Evolutionary conservation across 495 filamentous ascomycete species (phyloP).

Genomic region (Umbilicaria muhlenbergii): DNA sequence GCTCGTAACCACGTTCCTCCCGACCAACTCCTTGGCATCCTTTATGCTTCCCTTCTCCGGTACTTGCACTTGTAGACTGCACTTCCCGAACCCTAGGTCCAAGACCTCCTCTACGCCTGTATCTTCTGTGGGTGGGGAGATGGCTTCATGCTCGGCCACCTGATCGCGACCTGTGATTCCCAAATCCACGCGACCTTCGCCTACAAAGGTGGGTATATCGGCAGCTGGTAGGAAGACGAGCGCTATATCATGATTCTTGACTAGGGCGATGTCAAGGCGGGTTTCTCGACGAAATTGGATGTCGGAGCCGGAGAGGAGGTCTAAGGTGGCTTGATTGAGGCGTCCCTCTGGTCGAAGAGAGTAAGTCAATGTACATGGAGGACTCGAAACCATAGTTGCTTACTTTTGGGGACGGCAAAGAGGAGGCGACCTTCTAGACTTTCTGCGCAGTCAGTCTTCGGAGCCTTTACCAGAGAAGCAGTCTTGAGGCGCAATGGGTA

Average conservation of each 20-base stretch:
- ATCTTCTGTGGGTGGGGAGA: slow-evolving; percentile 35
- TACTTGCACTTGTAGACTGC: slow-evolving; percentile 90
- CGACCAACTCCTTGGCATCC: slow-evolving; percentile 60
- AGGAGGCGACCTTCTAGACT: slow-evolving; percentile 86
- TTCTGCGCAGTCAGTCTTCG: slow-evolving; percentile 7
- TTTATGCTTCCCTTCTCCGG: slow-evolving; percentile 66
- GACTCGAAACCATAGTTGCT: slow-evolving; percentile 20
- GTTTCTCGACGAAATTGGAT: slow-evolving; percentile 90
- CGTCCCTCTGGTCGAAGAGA: slow-evolving; percentile 56
- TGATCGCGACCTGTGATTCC: slow-evolving; percentile 92
- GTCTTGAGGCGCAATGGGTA: slow-evolving; percentile 6
- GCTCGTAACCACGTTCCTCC: slow-evolving; percentile 91
- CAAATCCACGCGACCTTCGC: slow-evolving; percentile 81
- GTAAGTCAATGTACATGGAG: neutral
- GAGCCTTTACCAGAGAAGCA: neutral
- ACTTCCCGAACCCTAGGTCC: slow-evolving; percentile 79
- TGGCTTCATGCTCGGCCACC: slow-evolving; percentile 77
- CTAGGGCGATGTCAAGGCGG: slow-evolving; percentile 89
- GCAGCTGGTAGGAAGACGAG: slow-evolving; percentile 94
- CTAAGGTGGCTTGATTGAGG: slow-evolving; percentile 67
- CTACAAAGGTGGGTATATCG: slow-evolving; percentile 94
- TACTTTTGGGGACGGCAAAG: slow-evolving; percentile 95
- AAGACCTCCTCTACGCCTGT: slow-evolving; percentile 65
- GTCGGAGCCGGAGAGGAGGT: slow-evolving; percentile 82
- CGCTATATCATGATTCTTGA: slow-evolving; percentile 87